These are phyloP conservation scores for Vaccinium myrtillus DNA, from an alignment of 148 eudicot species.

Conservation along the genomic window DNA sequence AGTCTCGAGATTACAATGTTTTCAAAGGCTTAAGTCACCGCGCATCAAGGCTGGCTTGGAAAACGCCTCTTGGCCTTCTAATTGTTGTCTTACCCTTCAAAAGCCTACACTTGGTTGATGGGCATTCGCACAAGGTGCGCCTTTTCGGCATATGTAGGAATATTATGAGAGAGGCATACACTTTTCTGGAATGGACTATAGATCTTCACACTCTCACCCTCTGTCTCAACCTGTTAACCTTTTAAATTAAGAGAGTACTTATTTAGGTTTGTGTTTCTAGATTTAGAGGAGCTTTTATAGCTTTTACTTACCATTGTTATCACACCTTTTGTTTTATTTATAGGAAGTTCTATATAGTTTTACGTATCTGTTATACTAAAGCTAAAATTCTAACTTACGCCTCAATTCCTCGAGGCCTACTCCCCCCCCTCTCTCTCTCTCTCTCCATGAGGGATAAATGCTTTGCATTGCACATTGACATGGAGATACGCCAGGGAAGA, in stretches of 20 bases:
- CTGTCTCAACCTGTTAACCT: too few relatives aligned
- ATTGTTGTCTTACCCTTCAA: neutral
- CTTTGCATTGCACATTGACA: neutral
- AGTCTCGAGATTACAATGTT: neutral
- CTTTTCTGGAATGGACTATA: neutral
- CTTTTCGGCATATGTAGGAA: neutral
- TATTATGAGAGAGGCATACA: neutral
- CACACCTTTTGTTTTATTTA: neutral
- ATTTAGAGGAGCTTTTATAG: neutral
- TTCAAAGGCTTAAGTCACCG: neutral
- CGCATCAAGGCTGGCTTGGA: neutral
- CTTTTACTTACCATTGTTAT: neutral
- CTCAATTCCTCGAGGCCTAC: neutral
- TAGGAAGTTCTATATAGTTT: neutral
- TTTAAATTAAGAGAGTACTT: too few relatives aligned
- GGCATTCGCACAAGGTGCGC: neutral
- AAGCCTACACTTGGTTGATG: neutral
- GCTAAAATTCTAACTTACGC: too few relatives aligned
- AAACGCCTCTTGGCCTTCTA: neutral
- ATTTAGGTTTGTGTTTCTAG: neutral
- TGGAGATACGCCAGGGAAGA: neutral
- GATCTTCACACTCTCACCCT: neutral
- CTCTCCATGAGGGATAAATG: neutral
- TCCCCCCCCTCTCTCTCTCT: too few relatives aligned
- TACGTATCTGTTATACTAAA: neutral